These are phyloP conservation scores for Abelmoschus esculentus DNA, from an alignment of 345 rosid genomes.

Conservation along the genomic window DNA sequence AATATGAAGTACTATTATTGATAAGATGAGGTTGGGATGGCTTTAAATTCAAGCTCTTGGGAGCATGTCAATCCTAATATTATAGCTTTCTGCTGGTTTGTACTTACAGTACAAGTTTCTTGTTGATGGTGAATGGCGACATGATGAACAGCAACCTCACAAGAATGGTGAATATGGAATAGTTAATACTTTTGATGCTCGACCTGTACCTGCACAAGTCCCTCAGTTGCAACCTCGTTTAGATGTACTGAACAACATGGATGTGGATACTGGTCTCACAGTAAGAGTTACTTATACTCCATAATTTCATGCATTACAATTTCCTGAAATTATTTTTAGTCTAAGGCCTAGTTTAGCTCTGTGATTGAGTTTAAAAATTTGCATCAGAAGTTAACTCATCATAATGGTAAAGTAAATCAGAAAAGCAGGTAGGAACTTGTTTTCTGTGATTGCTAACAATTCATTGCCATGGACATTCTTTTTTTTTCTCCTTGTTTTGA, in stretches of 20 bases:
- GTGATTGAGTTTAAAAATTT: no score
- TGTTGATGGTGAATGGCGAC: conserved; percentile 92
- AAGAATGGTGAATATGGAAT: conserved; percentile 52
- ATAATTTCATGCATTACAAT: not conserved
- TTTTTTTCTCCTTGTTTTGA: not conserved
- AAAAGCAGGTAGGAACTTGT: no score
- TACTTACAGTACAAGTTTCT: conserved; percentile 68
- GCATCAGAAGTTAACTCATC: no score
- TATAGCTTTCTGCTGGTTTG: conserved; percentile 10
- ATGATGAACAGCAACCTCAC: conserved; percentile 64
- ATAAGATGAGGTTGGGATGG: not conserved
- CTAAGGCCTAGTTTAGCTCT: no score
- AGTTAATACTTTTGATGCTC: conserved; percentile 25
- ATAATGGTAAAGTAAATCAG: no score
- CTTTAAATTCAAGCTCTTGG: not conserved
- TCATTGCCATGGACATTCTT: not conserved
- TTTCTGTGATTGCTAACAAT: not conserved
- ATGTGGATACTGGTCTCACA: conserved; percentile 16
- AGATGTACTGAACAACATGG: conserved; percentile 39
- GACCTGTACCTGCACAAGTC: not conserved
- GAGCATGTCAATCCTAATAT: not conserved
- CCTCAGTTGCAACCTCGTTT: not conserved
- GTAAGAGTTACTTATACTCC: not conserved
- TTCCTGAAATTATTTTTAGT: no score
- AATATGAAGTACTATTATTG: not conserved